These are phyloP conservation scores for Penicillium sp. DNA, from an alignment of 2,329 filamentous ascomycete genomes.

Conservation along the genomic window DNA sequence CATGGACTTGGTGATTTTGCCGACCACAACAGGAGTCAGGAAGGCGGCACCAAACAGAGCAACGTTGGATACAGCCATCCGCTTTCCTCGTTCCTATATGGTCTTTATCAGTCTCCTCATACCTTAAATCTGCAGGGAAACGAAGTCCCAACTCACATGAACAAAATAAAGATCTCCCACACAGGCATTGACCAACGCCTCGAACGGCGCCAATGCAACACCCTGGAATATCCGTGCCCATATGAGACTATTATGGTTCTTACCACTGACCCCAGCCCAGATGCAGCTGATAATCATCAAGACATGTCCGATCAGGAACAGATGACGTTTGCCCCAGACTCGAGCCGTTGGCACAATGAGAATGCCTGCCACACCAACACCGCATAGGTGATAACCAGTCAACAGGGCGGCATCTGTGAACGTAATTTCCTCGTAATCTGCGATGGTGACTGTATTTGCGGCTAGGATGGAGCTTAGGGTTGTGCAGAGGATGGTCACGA, in stretches of 20 bases:
- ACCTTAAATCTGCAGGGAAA: not conserved
- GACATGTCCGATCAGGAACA: conserved; percentile 68
- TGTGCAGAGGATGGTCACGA: conserved; percentile 73
- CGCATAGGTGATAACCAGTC: conserved; percentile 79
- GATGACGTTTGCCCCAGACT: conserved; percentile 85
- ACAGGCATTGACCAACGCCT: conserved; percentile 77
- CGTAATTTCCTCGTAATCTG: conserved; percentile 53
- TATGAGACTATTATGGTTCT: conserved; percentile 62
- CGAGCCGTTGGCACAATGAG: conserved; percentile 79
- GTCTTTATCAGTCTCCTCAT: not conserved
- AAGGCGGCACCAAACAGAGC: conserved; percentile 64
- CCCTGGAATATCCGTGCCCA: conserved; percentile 79
- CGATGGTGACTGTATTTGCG: conserved; percentile 72
- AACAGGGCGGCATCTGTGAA: conserved; percentile 73
- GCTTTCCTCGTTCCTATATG: conserved; percentile 59
- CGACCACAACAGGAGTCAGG: conserved; percentile 79
- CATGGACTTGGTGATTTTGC: conserved; percentile 67
- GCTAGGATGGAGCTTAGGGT: conserved; percentile 79
- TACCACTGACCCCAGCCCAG: conserved; percentile 65
- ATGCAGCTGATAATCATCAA: conserved; percentile 64
- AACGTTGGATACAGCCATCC: conserved; percentile 74
- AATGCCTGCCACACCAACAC: conserved; percentile 70
- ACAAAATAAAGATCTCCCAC: conserved; percentile 88
- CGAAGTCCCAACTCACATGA: conserved; percentile 50
- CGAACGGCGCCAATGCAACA: conserved; percentile 76